A percentile compares a stretch with the other conserved stretches of the same genome.
Evolutionary conservation across 441 rosid genomes (phyloP).

Genomic region (Gossypium davidsonii): DNA sequence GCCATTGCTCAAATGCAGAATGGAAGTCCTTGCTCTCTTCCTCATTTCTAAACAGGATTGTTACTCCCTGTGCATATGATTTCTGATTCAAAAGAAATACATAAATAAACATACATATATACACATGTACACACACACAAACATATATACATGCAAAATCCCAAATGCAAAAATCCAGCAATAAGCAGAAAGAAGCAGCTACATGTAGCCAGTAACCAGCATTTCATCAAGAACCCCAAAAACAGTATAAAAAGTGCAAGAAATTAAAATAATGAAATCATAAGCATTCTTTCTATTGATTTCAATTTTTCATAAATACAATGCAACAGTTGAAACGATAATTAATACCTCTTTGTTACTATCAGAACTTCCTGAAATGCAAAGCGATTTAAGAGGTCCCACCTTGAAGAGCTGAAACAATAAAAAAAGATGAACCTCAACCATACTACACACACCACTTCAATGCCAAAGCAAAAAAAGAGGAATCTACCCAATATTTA

Average conservation of each 20-base stretch:
- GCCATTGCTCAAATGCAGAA: slow-evolving; percentile 72
- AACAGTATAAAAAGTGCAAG: neutral
- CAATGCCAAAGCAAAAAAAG: neutral
- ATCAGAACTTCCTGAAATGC: slow-evolving; percentile 43
- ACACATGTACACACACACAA: neutral
- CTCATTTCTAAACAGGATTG: slow-evolving; percentile 53
- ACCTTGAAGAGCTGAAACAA: slow-evolving; percentile 62
- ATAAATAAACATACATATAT: neutral
- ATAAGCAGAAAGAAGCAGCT: neutral
- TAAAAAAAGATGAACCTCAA: neutral
- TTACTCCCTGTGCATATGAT: slow-evolving; percentile 52
- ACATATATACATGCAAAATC: neutral
- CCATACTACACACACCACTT: neutral
- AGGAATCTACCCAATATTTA: neutral
- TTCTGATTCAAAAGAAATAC: slow-evolving; percentile 46
- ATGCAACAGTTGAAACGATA: neutral
- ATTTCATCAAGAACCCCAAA: neutral
- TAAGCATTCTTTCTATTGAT: neutral
- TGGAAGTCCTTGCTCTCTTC: slow-evolving; percentile 70
- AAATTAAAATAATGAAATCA: neutral
- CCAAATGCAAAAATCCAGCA: neutral
- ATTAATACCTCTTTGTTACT: slow-evolving; percentile 43
- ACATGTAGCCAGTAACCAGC: neutral
- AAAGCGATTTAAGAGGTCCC: slow-evolving; percentile 55
- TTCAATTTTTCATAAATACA: neutral